Evolutionary conservation across 1,139 yeast genomes (phyloP), one percentile per base, ranked within the genome.

Genomic region (Kodamaea anthophila): DNA sequence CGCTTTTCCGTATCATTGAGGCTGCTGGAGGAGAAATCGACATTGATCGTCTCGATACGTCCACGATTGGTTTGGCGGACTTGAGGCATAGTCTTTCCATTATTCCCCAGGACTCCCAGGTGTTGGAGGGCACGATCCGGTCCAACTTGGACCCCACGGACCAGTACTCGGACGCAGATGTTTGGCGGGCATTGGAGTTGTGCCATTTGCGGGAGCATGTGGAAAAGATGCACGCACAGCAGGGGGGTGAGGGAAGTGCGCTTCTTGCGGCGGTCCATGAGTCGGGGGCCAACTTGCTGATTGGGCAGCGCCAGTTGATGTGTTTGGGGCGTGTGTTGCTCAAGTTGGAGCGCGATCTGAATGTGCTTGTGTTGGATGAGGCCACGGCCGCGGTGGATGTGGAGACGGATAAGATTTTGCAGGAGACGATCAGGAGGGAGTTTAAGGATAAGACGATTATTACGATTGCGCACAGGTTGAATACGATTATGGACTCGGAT

Each of bases 331-430:
- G 96, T 47, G 96, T 95, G 0, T 60, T 88, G 41, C 66, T 86
- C 43, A 80, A 84, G 31, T 38, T 43, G 31, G 34, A 31, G 4
- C 19, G 9, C 6, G 82, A 85, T 15, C 77, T 94, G 4, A 77
- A 77, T 42, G 74, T 88, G 28, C 65, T 87, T 39, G 85, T 87
- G 6, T 64, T 88, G 44, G 98, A 91, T 55, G 98, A 91, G 59
- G 97, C 97, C 9, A 88, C 97, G 4, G 96, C 97, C 2, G 95
- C 96, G 2, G 96, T 91, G 30, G 98, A 91, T 56, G 96, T 87
- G 18, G 94, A 87, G 49, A 91, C 98, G 1, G 98, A 91, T 55
- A 65, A 79, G 43, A 71, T 87, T 26, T 69, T 88, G 31, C 97
- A 88, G 59, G 77, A 80, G 46, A 88, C 96, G 1, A 88, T 88